Percentiles rank a stretch among this genome's conserved stretches.
Evolutionary conservation across 1,139 yeast species (phyloP).

Genomic region (Nadsonia starkeyi-henricii): DNA sequence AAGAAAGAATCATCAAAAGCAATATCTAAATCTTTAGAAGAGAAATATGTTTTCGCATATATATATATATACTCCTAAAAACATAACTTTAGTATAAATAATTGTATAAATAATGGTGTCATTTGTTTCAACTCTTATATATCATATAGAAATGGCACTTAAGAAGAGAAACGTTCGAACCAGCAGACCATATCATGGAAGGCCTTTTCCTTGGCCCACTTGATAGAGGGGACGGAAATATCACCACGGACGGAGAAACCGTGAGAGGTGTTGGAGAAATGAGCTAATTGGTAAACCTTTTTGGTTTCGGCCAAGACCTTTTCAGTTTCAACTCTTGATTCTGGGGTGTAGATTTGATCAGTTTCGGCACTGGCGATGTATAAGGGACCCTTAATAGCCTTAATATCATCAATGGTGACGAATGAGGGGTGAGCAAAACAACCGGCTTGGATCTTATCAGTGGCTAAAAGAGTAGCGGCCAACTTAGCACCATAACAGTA

Average conservation of each 20-base stretch:
- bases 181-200: conserved; percentile 44
- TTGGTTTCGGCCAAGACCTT: conserved; percentile 35
- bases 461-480: conserved; percentile 36
- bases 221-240: conserved; percentile 34
- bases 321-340: conserved; percentile 48
- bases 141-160: background rate
- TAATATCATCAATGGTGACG: conserved; percentile 49
- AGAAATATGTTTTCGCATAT: too few relatives aligned
- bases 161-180: conserved; percentile 23
- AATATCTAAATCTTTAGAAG: too few relatives aligned
- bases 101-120: too few relatives aligned
- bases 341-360: conserved; percentile 49
- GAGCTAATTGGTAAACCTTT: conserved; percentile 42
- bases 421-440: conserved; percentile 77
- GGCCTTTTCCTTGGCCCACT: conserved; percentile 59
- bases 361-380: conserved; percentile 59
- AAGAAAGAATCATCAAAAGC: too few relatives aligned
- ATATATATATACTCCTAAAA: too few relatives aligned
- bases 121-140: too few relatives aligned
- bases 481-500: conserved; percentile 79
- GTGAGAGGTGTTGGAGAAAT: conserved; percentile 50
- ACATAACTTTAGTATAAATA: too few relatives aligned
- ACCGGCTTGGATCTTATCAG: conserved; percentile 39
- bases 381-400: conserved; percentile 44
- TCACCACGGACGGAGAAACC: conserved; percentile 78